Evolutionary conservation across 2,329 filamentous ascomycete genomes (phyloP).

Genomic region (Epichloe baconii): DNA sequence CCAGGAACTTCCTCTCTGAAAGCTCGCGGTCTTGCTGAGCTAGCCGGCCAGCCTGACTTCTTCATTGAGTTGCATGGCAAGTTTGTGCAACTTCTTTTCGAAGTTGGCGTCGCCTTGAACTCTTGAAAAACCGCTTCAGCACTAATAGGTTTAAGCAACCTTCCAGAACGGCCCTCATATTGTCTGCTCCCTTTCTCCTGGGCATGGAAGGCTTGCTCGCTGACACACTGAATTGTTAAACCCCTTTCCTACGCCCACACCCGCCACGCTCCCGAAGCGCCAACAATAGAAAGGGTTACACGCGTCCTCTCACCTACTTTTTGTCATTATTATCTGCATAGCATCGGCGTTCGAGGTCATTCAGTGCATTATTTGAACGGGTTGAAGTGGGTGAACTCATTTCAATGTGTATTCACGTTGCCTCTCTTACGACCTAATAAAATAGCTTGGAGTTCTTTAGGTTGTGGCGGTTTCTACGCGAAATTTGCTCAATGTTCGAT

Average conservation of each 20-base stretch:
- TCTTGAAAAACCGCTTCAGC: slow-evolving; percentile 20
- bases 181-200: no score
- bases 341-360: slow-evolving; percentile 3
- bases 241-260: no score
- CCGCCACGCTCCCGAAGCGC: no score
- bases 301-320: background rate
- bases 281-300: background rate
- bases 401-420: background rate
- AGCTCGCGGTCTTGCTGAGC: slow-evolving; percentile 49
- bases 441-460: background rate
- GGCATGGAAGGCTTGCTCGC: no score
- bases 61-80: slow-evolving; percentile 53
- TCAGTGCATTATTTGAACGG: background rate
- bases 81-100: slow-evolving; percentile 50
- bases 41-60: slow-evolving; percentile 54
- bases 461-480: background rate
- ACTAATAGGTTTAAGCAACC: no score
- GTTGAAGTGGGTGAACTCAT: background rate
- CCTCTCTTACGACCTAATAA: background rate
- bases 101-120: slow-evolving; percentile 41
- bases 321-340: slow-evolving; percentile 1
- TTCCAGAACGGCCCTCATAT: no score
- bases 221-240: no score
- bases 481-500: background rate
- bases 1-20: slow-evolving; percentile 43